These are phyloP conservation scores for Pelargonium myrrhifolium DNA, from an alignment of 441 rosid species.

Conservation along the genomic window DNA sequence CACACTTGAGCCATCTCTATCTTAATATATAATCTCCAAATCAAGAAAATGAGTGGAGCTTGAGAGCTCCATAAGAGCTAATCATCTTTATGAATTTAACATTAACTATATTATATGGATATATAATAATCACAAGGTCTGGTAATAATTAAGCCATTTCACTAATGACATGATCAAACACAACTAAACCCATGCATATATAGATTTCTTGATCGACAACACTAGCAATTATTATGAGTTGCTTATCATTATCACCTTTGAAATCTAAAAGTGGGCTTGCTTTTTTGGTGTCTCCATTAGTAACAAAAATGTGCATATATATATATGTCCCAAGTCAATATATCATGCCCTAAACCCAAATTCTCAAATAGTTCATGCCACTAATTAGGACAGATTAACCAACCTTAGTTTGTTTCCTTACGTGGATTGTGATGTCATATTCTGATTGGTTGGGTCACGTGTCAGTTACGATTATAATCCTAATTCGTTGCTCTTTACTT, in stretches of 20 bases:
- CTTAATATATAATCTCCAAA: not conserved
- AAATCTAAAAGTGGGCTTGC: not conserved
- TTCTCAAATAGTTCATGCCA: not conserved
- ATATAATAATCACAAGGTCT: not conserved
- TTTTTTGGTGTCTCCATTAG: constrained; percentile 2
- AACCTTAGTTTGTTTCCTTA: no score
- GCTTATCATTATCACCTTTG: not conserved
- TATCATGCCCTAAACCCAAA: not conserved
- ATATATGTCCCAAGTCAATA: not conserved
- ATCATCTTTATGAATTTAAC: not conserved
- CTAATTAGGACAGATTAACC: not conserved
- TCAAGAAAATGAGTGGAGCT: not conserved
- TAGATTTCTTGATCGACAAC: no score
- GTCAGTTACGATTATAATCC: no score
- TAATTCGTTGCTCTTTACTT: no score
- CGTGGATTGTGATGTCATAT: no score
- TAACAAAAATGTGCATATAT: not conserved
- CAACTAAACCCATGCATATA: not conserved
- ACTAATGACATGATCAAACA: not conserved
- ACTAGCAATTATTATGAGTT: not conserved
- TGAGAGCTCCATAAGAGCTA: not conserved
- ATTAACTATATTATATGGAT: not conserved
- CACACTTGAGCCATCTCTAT: not conserved
- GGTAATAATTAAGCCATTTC: not conserved
- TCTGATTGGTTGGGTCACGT: no score